These are phyloP conservation scores for Aleurites moluccanus DNA, from an alignment of 441 rosid genomes.

Conservation along the genomic window DNA sequence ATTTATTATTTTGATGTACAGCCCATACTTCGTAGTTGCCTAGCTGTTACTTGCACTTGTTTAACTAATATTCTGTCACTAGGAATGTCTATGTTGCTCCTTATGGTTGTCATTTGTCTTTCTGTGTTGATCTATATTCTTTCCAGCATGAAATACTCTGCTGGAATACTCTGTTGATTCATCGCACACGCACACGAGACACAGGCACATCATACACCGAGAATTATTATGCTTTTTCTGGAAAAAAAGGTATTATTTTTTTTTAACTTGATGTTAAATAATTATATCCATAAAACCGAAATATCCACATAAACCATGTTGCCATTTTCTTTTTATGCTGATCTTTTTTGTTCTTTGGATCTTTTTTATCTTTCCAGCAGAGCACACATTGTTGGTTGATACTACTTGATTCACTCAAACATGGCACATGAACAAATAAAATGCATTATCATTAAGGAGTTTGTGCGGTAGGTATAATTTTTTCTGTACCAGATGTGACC, in stretches of 20 bases:
- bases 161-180: constrained; percentile 20
- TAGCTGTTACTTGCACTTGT: constrained; percentile 48
- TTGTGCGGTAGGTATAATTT: neutral
- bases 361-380: constrained; percentile 18
- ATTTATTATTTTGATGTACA: constrained; percentile 28
- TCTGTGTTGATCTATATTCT: constrained; percentile 35
- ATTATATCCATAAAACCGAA: neutral
- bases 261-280: neutral
- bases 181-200: constrained; percentile 6
- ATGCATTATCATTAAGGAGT: neutral
- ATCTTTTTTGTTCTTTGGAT: neutral
- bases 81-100: constrained; percentile 25
- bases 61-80: constrained; percentile 21
- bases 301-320: neutral
- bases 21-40: constrained; percentile 36
- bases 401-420: constrained; percentile 4
- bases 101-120: constrained; percentile 51
- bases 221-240: neutral
- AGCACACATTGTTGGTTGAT: neutral
- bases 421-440: constrained; percentile 4
- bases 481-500: neutral
- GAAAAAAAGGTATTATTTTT: constrained; percentile 1
- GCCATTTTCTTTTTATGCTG: neutral
- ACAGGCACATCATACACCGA: constrained; percentile 2
- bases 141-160: constrained; percentile 34